Evolutionary conservation across 495 filamentous ascomycete species (phyloP).

Genomic region (Hypoxylon trugodes): DNA sequence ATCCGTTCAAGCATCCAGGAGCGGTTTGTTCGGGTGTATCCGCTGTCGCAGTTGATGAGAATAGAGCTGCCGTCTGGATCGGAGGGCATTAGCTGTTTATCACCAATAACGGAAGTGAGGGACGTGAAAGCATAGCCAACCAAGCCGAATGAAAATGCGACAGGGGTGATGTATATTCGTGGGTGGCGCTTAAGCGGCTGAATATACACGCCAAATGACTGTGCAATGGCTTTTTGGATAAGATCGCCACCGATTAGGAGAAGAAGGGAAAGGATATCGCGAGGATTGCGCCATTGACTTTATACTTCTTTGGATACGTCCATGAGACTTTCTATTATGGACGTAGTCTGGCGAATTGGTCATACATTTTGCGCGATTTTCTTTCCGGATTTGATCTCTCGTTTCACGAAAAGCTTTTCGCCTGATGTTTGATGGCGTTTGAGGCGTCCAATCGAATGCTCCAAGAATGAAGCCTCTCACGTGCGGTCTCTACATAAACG

Average conservation of each 20-base stretch:
- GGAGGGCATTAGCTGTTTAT: conserved; percentile 53
- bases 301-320: no score
- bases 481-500: no score
- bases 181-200: no score
- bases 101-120: conserved; percentile 53
- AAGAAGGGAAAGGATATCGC: conserved; percentile 55
- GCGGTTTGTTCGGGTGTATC: conserved; percentile 53
- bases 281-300: no score
- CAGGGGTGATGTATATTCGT: conserved; percentile 54
- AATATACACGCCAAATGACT: conserved; percentile 49
- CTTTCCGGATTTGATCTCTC: no score
- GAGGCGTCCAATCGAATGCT: no score
- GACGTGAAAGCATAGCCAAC: conserved; percentile 56
- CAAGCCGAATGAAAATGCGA: conserved; percentile 64
- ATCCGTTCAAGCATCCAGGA: conserved; percentile 62
- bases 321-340: no score
- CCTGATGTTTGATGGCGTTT: no score
- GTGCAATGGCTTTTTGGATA: conserved; percentile 57
- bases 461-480: no score
- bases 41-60: conserved; percentile 56
- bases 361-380: no score
- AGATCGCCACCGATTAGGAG: conserved; percentile 61
- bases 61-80: conserved; percentile 45
- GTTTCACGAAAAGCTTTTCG: no score
- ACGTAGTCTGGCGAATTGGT: no score